phyloP scores from a whole-genome alignment of 2,329 filamentous ascomycete genomes.

The Pseudocercospora macadamiae region DNA sequence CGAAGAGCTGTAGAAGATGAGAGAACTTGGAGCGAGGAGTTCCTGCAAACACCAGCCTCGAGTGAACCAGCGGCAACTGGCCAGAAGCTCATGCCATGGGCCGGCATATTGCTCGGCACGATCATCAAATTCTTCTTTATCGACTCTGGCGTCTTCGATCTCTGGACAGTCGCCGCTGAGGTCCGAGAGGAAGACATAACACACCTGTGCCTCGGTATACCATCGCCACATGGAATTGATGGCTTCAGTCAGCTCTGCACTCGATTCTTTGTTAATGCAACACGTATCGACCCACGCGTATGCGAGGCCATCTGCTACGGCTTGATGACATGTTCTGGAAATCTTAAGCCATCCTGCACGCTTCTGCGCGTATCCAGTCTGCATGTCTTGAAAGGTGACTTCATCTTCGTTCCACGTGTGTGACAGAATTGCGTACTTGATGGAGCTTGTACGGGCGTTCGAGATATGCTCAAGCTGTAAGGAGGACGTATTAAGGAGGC shows the following conservation, averaged over 20 bases:
- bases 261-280: conserved; percentile 28
- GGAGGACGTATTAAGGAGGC: no score
- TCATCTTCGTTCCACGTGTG: conserved; percentile 25
- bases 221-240: no score
- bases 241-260: conserved; percentile 20
- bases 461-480: no score
- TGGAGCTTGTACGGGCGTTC: no score
- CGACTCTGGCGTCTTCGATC: no score
- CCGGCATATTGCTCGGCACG: no score
- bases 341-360: conserved; percentile 18
- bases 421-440: conserved; percentile 22
- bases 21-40: background rate
- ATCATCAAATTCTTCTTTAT: no score
- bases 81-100: background rate
- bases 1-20: background rate
- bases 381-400: conserved; percentile 20
- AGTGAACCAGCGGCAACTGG: background rate
- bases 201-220: background rate
- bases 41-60: conserved; percentile 20
- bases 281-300: conserved; percentile 23
- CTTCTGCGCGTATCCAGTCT: background rate
- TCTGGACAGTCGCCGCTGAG: background rate
- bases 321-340: conserved; percentile 12
- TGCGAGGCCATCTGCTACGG: background rate
- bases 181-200: background rate